Evolutionary conservation across 148 eudicot species (phyloP).

Genomic region (Persicaria maculosa): DNA sequence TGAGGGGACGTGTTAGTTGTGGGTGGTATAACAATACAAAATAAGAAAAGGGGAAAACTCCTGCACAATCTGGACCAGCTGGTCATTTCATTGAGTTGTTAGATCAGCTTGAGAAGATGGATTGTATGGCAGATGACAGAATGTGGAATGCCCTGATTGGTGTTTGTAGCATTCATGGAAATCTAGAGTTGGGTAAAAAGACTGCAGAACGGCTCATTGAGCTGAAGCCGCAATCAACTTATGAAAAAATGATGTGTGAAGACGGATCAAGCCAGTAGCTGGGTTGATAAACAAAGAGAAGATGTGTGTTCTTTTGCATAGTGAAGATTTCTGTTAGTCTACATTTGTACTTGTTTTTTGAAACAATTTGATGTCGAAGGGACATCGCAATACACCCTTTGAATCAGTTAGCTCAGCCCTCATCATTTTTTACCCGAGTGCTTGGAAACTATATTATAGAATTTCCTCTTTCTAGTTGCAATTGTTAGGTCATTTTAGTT

Average conservation of each 20-base stretch:
- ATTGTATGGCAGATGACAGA: slow-evolving; percentile 39
- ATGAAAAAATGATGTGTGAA: slow-evolving; percentile 37
- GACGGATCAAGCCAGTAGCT: slow-evolving; percentile 52
- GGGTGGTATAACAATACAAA: too few relatives aligned
- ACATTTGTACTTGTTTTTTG: neutral
- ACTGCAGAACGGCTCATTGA: slow-evolving; percentile 54
- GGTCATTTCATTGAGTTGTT: slow-evolving; percentile 46
- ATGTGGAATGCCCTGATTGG: slow-evolving; percentile 64
- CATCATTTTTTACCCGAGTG: neutral
- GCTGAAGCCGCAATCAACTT: slow-evolving; percentile 39
- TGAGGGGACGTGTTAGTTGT: too few relatives aligned
- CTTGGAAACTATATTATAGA: neutral
- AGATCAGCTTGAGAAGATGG: slow-evolving; percentile 48
- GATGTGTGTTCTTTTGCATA: neutral
- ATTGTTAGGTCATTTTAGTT: slow-evolving; percentile 11
- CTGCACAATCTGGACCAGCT: slow-evolving; percentile 21
- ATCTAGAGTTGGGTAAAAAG: slow-evolving; percentile 42
- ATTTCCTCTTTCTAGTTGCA: neutral
- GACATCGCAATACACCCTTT: neutral
- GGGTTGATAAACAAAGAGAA: slow-evolving; percentile 38
- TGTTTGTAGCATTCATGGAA: slow-evolving; percentile 57
- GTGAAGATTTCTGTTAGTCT: neutral
- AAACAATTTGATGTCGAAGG: neutral
- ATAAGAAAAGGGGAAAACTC: too few relatives aligned
- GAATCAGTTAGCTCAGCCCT: neutral